Base-by-base conservation (phyloP, 2,329 filamentous ascomycete species). In the Ramularia endophylla region DNA sequence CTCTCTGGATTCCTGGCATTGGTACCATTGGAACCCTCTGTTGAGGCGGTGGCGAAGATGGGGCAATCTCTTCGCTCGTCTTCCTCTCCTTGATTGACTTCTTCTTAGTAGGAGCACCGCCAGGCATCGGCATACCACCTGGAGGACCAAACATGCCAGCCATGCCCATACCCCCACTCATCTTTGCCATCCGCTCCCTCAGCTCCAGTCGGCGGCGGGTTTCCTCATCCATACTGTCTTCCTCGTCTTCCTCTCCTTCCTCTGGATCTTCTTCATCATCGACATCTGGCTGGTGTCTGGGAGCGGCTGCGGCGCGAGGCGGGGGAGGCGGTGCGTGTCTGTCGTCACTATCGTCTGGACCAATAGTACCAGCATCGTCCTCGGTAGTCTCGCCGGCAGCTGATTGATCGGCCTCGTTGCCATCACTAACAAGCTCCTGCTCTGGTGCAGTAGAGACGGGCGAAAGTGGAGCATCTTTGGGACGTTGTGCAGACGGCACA, bases 161-260 rank as follows among this genome's bases (percentile, higher is more conserved):
- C 83, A 97, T 94, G 34, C 87, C 87, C 87, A 95, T 95, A 16
- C 90, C 90, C 41, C 90, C 90, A 53, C 90, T 94, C 84, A 98
- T 92, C 68, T 95, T 95, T 33, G 92, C 92, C 87, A 98, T 98
- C 55, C 92, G 81, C 47, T 92, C 88, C 46, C 92, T 80, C 22
- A 98, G 73, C 61, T 95, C 90, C 66, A 95, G 81, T 60, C 83
- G 85, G 38, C 89, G 83, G 52, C 79, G 81, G 16, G 87, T 74
- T 62, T 98, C 92, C 1, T 88, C 87, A 57, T 97, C 89, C 38
- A 94, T 72, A 12, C 94, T 87, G 19, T 89, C 85, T 35, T 89
- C 86, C 22, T 87, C 84, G 15, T 85, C 83, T n/a, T 82, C 83
- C 11, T 79, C 80, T 3, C 78, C 78, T 16, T 50, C 54, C 12